Percentiles rank a stretch among this genome's conserved stretches.
Evolutionary conservation across 2,329 filamentous ascomycete genomes (phyloP).

Genomic region (Microsporum canis): DNA sequence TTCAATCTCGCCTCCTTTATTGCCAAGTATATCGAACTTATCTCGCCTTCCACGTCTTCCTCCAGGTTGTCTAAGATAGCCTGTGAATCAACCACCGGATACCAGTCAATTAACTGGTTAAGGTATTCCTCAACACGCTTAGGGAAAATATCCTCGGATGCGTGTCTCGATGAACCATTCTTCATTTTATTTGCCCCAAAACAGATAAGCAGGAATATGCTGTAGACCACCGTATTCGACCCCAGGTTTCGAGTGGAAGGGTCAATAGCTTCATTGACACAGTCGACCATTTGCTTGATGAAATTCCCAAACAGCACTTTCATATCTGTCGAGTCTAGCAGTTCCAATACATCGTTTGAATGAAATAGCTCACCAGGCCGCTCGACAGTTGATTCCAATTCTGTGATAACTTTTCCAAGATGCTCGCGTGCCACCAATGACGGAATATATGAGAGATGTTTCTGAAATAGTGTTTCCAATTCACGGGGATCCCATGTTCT

Average conservation of each 20-base stretch:
- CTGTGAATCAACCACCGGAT: not conserved
- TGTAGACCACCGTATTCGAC: slow-evolving; percentile 21
- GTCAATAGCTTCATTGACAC: slow-evolving; percentile 15
- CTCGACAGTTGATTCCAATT: slow-evolving; percentile 24
- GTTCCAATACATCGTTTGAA: slow-evolving; percentile 21
- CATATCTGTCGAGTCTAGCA: slow-evolving; percentile 21
- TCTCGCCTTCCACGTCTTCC: not conserved
- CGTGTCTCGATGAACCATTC: not conserved
- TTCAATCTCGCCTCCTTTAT: slow-evolving; percentile 15
- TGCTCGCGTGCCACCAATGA: slow-evolving; percentile 12
- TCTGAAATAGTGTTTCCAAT: slow-evolving; percentile 21
- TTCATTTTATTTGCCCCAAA: slow-evolving; percentile 12
- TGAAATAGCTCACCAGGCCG: slow-evolving; percentile 29
- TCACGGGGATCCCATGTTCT: slow-evolving; percentile 20
- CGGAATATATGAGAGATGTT: slow-evolving; percentile 24
- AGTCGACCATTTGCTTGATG: slow-evolving; percentile 18
- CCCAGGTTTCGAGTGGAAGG: slow-evolving; percentile 7
- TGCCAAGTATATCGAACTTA: slow-evolving; percentile 6
- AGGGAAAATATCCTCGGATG: not conserved
- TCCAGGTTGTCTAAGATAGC: not conserved
- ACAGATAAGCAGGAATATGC: slow-evolving; percentile 27
- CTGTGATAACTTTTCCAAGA: slow-evolving; percentile 23
- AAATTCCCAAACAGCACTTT: slow-evolving; percentile 17
- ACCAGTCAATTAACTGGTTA: not conserved
- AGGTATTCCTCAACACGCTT: not conserved